A percentile compares a stretch with the other conserved stretches of the same genome.
Conservation (phyloP, 2,329 filamentous ascomycete genomes). For the Sporothrix pseudoabietina region DNA sequence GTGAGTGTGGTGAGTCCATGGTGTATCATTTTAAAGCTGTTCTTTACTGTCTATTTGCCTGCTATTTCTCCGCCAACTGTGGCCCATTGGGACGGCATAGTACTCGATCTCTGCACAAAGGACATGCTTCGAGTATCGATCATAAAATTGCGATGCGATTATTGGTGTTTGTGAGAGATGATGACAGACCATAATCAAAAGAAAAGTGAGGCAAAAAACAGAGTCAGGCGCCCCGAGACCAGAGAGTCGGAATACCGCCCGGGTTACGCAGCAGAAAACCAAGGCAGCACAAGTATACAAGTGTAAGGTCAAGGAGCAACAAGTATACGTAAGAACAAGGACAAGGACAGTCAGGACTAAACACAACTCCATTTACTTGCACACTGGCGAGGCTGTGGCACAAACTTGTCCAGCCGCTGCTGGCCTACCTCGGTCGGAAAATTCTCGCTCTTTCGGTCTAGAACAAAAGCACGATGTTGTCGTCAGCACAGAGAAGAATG, state of each 20-base stretch:
- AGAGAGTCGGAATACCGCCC: not conserved
- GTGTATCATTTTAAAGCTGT: not conserved
- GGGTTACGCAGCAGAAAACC: not conserved
- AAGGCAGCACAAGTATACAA: not conserved
- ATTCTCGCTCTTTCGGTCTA: not conserved
- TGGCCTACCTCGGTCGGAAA: not conserved
- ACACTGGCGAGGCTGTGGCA: not conserved
- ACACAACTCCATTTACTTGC: not conserved
- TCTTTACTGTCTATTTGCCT: not conserved
- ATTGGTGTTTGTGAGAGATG: not conserved
- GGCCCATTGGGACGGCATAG: not conserved
- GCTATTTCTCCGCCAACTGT: not conserved
- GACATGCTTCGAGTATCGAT: not conserved
- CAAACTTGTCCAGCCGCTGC: not conserved
- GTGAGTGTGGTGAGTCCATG: not conserved
- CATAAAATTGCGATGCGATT: not conserved
- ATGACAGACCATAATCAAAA: not conserved
- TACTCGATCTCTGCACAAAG: not conserved
- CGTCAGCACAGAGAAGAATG: not conserved
- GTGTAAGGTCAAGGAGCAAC: not conserved
- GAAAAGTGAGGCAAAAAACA: not conserved
- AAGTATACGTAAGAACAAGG: not conserved
- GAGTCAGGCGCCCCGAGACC: slow-evolving; percentile 7
- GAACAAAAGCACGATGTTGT: not conserved
- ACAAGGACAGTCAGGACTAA: not conserved